Evolutionary conservation across 768 basidiomycete species (phyloP), one percentile per base, ranked within the genome.

Genomic region (Leccinum boreale): DNA sequence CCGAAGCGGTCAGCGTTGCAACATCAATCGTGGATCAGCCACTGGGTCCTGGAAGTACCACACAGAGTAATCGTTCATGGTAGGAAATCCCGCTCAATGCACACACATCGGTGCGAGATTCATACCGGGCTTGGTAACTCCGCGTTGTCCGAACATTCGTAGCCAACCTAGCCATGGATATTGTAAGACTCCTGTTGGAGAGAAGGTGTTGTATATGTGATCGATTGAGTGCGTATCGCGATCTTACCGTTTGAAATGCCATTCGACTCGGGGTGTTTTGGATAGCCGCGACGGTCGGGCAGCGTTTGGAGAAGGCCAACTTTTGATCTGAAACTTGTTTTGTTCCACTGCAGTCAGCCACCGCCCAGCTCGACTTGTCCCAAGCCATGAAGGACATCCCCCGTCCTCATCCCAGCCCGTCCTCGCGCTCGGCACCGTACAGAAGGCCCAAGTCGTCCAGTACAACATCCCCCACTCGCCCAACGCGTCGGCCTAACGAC

Each of bases 331-430:
- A 61, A 55, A 57, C 50, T 35, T 21, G 55, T 19, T 52, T 64
- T 51, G 55, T 60, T 36, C 44, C 31, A 26, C 33, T 33, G 10
- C 31, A 35, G 66, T 63, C 59, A 63, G 58, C 67, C 67, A 59
- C 64, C 17, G n/a, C 31, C 52, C 15, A 28, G 45, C 54, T 56
- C 67, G 59, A 26, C 50, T 9, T 28, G 52, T 46, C 36, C 26
- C 57, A 51, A 57, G 35, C 66, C 31, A 69, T 70, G 67, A 69
- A 64, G 64, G 67, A 62, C 66, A 52, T 55, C 15, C 53, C 63
- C 19, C 66, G 64, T 62, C 59, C 58, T 51, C 60, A 51, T 42
- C 58, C 62, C 7, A 56, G 14, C 3, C 61, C 17, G 60, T 42
- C 23, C 4, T 44, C 42, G 42, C 42, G 42, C 19, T 19, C 42